These are phyloP conservation scores for Suhomyces atakaporum DNA, from an alignment of 1,139 yeast genomes.

Conservation along the genomic window DNA sequence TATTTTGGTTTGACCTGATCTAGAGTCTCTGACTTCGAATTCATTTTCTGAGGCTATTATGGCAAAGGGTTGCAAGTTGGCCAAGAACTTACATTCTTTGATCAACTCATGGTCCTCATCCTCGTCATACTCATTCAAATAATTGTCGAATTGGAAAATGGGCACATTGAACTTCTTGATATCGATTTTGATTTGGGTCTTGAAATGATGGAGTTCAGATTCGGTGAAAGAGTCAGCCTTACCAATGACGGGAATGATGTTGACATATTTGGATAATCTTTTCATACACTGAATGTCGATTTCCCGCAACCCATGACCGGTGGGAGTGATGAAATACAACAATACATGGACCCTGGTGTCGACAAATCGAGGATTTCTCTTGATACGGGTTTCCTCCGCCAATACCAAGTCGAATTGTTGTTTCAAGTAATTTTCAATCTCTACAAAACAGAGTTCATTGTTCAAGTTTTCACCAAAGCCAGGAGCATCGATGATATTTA, in stretches of 20 bases:
- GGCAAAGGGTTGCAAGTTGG: slow-evolving; percentile 83
- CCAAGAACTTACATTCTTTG: slow-evolving; percentile 76
- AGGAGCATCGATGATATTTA: slow-evolving; percentile 73
- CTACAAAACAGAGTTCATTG: slow-evolving; percentile 61
- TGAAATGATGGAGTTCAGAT: slow-evolving; percentile 64
- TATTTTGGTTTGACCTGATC: slow-evolving; percentile 52
- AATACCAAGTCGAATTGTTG: slow-evolving; percentile 91
- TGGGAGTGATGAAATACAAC: slow-evolving; percentile 69
- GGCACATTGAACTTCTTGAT: slow-evolving; percentile 78
- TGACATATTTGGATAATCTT: slow-evolving; percentile 75
- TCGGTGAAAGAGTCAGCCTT: slow-evolving; percentile 87
- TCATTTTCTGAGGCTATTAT: slow-evolving; percentile 70
- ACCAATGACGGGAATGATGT: slow-evolving; percentile 83
- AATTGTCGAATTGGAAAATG: slow-evolving; percentile 69
- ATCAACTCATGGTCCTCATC: slow-evolving; percentile 72
- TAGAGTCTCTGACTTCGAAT: slow-evolving; percentile 51
- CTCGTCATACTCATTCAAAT: slow-evolving; percentile 44
- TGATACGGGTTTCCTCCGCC: slow-evolving; percentile 87
- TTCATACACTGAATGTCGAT: slow-evolving; percentile 77
- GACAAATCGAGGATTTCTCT: slow-evolving; percentile 80
- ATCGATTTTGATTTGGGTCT: slow-evolving; percentile 62
- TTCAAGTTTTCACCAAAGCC: slow-evolving; percentile 76
- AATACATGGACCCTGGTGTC: slow-evolving; percentile 77
- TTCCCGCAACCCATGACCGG: slow-evolving; percentile 78
- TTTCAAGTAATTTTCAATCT: slow-evolving; percentile 74